A percentile compares a stretch with the other conserved stretches of the same genome.
Conservation (phyloP, 306 rosid species). For the Vigna nakashimae region DNA sequence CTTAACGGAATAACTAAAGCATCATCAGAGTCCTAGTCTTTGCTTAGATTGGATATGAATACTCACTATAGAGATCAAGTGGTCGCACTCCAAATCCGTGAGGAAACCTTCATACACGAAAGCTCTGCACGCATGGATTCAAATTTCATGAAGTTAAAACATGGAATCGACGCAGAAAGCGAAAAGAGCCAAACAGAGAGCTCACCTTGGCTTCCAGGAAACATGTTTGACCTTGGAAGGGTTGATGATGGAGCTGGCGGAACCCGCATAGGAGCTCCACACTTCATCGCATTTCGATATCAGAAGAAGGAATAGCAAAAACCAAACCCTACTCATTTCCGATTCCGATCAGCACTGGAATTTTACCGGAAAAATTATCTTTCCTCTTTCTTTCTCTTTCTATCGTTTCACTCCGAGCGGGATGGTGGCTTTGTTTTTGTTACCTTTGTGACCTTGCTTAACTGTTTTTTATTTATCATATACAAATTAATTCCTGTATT, state of each 20-base stretch:
- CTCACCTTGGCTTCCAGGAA: conserved; percentile 92
- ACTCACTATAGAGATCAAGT: conserved; percentile 90
- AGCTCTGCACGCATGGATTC: conserved; percentile 66
- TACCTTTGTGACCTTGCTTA: neutral
- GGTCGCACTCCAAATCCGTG: conserved; percentile 90
- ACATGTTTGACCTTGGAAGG: conserved; percentile 92
- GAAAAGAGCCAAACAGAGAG: neutral
- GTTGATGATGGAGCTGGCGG: conserved; percentile 78
- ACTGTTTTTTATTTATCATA: neutral
- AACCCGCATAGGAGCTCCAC: conserved; percentile 73
- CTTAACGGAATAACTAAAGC: neutral
- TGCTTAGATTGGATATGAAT: neutral
- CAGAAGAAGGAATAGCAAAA: conserved; percentile 39
- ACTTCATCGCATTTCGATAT: conserved; percentile 47
- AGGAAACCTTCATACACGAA: conserved; percentile 90
- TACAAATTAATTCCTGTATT: too few relatives aligned
- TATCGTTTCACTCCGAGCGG: conserved; percentile 21
- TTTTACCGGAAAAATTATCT: conserved; percentile 34
- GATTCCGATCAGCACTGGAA: conserved; percentile 34
- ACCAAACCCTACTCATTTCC: conserved; percentile 51
- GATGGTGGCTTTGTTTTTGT: conserved; percentile 6
- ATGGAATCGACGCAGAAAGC: neutral
- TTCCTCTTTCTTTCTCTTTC: neutral
- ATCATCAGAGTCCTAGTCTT: neutral
- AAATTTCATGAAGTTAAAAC: neutral